phyloP scores from a whole-genome alignment of 2,329 filamentous ascomycete species.

The Tolypocladium cylindrosporum region DNA sequence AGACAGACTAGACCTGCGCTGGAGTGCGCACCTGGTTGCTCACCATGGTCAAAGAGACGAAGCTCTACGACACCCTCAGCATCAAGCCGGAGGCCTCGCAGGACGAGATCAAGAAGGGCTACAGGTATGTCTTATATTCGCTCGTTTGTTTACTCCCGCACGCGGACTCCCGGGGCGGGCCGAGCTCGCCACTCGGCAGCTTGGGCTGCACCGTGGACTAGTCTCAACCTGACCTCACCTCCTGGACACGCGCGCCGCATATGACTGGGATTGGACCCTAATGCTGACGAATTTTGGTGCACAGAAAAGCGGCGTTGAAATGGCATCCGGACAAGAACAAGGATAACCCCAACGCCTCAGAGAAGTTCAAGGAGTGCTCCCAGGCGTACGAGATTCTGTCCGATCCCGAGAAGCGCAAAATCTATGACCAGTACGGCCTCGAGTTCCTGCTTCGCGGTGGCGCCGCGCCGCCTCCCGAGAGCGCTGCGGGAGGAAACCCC shows the following conservation, averaged over 20 bases:
- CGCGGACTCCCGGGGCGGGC: neutral
- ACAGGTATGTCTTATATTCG: slow-evolving; percentile 49
- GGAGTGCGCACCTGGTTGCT: slow-evolving; percentile 3
- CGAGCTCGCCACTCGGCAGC: slow-evolving; percentile 3
- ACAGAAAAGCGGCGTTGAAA: slow-evolving; percentile 77
- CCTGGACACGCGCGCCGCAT: neutral
- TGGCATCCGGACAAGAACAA: slow-evolving; percentile 98
- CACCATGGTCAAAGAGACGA: slow-evolving; percentile 87
- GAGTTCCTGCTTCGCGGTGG: slow-evolving; percentile 85
- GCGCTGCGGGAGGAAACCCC: slow-evolving; percentile 44
- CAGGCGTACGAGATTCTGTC: slow-evolving; percentile 98
- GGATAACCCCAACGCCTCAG: slow-evolving; percentile 70
- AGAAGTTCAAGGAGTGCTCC: slow-evolving; percentile 97
- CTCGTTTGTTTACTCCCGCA: slow-evolving; percentile 2
- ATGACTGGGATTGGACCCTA: neutral
- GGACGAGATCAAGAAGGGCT: slow-evolving; percentile 96
- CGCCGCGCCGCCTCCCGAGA: slow-evolving; percentile 52
- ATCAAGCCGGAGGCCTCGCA: slow-evolving; percentile 72
- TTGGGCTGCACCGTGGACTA: neutral
- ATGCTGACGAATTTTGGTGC: slow-evolving; percentile 22
- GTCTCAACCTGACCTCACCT: neutral
- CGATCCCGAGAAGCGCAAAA: slow-evolving; percentile 92
- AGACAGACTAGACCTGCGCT: neutral
- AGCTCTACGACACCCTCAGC: slow-evolving; percentile 80
- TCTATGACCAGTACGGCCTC: slow-evolving; percentile 89